phyloP scores from a whole-genome alignment of 306 rosid genomes.

The Gleditsia sinensis region DNA sequence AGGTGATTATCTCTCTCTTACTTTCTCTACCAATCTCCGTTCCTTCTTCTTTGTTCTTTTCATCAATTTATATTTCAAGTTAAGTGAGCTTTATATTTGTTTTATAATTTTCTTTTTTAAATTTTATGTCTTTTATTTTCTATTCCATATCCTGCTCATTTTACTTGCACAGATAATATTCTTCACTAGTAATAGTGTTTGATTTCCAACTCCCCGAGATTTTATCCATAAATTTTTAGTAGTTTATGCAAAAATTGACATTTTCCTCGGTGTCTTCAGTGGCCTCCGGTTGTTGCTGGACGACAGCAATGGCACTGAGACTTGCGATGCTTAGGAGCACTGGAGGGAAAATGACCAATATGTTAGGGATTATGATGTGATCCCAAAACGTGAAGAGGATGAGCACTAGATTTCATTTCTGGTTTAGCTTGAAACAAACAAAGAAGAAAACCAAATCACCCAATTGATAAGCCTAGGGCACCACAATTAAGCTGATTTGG shows the following conservation, averaged over 20 bases:
- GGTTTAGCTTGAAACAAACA: no score
- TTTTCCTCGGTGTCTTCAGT: background rate
- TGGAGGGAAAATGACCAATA: conserved; percentile 28
- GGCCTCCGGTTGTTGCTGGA: background rate
- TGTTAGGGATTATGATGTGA: no score
- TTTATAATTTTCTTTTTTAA: background rate
- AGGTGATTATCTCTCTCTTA: no score
- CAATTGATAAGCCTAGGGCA: no score
- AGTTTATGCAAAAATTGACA: background rate
- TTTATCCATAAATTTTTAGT: background rate
- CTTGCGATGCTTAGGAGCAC: conserved; percentile 38
- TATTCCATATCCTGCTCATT: background rate
- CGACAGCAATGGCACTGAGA: conserved; percentile 51
- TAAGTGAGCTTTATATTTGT: background rate
- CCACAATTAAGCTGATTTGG: no score
- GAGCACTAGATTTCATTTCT: no score
- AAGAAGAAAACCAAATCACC: no score
- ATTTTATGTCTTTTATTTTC: background rate
- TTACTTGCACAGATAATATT: background rate
- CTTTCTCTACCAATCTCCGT: no score
- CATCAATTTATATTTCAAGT: background rate
- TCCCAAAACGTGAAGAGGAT: no score
- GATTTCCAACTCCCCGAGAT: background rate
- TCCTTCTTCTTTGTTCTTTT: no score
- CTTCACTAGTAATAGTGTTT: background rate